These are phyloP conservation scores for Corchorus capsularis DNA, from an alignment of 345 rosid genomes.

Conservation along the genomic window DNA sequence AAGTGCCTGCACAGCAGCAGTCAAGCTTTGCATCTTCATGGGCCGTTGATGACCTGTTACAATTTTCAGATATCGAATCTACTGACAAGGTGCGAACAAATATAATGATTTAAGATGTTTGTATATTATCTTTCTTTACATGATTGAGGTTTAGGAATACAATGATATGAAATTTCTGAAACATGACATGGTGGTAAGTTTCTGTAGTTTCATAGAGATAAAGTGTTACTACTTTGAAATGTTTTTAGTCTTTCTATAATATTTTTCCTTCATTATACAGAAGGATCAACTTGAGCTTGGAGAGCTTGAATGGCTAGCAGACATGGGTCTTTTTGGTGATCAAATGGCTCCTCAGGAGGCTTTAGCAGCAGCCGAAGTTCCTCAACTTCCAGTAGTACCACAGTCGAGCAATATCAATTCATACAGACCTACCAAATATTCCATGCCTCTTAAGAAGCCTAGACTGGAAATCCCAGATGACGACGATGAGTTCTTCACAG, in stretches of 20 bases:
- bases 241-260: not conserved
- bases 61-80: conserved; percentile 66
- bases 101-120: not conserved
- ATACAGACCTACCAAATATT: conserved; percentile 50
- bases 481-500: conserved; percentile 78
- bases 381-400: conserved; percentile 61
- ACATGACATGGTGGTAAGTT: not conserved
- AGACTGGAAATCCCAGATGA: conserved; percentile 59
- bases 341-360: conserved; percentile 55
- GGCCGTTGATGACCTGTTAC: conserved; percentile 78
- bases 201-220: not conserved
- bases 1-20: conserved; percentile 47
- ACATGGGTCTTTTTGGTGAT: conserved; percentile 67
- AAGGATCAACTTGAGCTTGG: conserved; percentile 79
- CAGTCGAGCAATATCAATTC: conserved; percentile 38
- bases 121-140: not conserved
- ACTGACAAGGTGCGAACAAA: conserved; percentile 59
- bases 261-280: conserved; percentile 36
- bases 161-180: not conserved
- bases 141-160: not conserved
- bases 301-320: conserved; percentile 83
- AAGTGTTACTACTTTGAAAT: not conserved
- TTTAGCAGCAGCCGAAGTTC: conserved; percentile 83
- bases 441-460: conserved; percentile 69
- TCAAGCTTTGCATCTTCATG: conserved; percentile 53